Evolutionary conservation across 768 basidiomycete genomes (phyloP).

Genomic region (Mycena chlorophos): DNA sequence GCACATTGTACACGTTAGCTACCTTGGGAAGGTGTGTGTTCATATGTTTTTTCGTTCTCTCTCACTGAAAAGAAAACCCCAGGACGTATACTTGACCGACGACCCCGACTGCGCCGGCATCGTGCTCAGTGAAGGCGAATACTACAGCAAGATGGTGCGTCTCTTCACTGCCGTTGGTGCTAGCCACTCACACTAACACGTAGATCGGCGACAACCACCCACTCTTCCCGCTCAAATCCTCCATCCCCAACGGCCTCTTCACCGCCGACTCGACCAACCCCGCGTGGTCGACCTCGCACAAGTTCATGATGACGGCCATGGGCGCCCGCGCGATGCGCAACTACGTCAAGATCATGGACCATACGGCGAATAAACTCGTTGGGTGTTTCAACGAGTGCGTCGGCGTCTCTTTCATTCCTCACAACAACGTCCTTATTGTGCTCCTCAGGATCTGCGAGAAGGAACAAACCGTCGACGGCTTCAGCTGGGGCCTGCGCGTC

Average conservation of each 20-base stretch:
- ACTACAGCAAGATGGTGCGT: constrained; percentile 11
- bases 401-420: neutral
- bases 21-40: constrained; percentile 11
- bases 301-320: constrained; percentile 24
- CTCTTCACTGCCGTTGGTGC: neutral
- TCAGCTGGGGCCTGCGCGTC: constrained; percentile 13
- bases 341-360: constrained; percentile 19
- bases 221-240: constrained; percentile 14
- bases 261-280: constrained; percentile 17
- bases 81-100: constrained; percentile 17
- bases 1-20: constrained; percentile 17
- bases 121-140: constrained; percentile 17
- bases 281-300: constrained; percentile 13
- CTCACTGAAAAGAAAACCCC: neutral
- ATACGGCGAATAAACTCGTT: constrained; percentile 10
- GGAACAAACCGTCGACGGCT: constrained; percentile 8
- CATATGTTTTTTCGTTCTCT: neutral
- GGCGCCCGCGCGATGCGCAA: constrained; percentile 18
- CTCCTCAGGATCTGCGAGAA: constrained; percentile 7
- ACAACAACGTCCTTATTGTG: neutral
- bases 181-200: neutral
- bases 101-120: constrained; percentile 16
- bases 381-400: constrained; percentile 11
- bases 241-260: constrained; percentile 16
- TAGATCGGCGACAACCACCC: constrained; percentile 16